A percentile compares a stretch with the other conserved stretches of the same genome.
These are phyloP conservation scores for Saccharomyces hybrid DNA, from an alignment of 1,139 yeast genomes.

Conservation along the genomic window DNA sequence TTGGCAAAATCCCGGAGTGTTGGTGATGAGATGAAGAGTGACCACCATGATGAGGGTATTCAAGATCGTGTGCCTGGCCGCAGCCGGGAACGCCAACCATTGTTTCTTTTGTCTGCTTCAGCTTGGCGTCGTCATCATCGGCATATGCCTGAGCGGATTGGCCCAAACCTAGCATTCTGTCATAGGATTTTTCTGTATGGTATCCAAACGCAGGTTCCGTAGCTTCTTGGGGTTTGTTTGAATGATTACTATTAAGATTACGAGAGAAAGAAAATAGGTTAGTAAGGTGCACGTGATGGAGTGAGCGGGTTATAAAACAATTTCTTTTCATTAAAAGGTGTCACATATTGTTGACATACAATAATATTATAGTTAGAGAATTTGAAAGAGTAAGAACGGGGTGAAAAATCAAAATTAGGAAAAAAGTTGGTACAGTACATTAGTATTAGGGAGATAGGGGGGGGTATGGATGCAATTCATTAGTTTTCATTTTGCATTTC, in stretches of 20 bases:
- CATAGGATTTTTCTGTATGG: conserved; percentile 9
- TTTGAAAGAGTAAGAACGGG: too few species aligned
- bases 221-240: neutral
- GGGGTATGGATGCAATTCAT: neutral
- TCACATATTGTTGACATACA: neutral
- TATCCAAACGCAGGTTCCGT: conserved; percentile 6
- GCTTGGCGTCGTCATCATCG: neutral
- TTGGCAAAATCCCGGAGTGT: conserved; percentile 9
- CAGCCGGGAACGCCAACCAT: conserved; percentile 4
- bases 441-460: neutral
- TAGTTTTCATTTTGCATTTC: neutral
- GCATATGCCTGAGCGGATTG: conserved; percentile 12
- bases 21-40: neutral
- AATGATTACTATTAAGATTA: neutral
- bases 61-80: neutral
- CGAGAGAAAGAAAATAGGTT: neutral
- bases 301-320: neutral
- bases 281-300: neutral
- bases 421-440: neutral
- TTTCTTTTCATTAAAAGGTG: neutral
- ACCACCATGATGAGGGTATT: conserved; percentile 4
- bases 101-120: conserved; percentile 1
- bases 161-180: conserved; percentile 12
- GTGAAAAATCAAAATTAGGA: neutral
- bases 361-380: neutral